phyloP scores from a whole-genome alignment of 2,329 filamentous ascomycete genomes.

The Pseudocercospora musae region DNA sequence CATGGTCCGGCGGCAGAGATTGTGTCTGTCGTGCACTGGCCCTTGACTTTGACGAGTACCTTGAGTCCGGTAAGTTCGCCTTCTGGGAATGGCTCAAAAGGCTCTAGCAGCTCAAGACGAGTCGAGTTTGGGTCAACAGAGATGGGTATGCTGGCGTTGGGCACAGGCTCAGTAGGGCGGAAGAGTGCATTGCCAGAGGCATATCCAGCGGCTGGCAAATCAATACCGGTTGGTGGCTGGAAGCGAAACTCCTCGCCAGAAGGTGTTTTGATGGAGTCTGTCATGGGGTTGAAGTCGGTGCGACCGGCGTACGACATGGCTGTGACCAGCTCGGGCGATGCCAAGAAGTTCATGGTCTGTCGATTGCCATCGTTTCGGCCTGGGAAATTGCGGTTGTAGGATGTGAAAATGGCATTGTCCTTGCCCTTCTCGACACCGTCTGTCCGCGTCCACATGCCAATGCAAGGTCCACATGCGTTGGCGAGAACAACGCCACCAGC shows the following conservation, averaged over 20 bases:
- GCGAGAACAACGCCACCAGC: conserved; percentile 88
- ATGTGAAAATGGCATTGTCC: conserved; percentile 89
- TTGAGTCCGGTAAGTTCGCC: conserved; percentile 70
- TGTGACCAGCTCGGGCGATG: conserved; percentile 93
- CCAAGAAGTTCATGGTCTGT: conserved; percentile 97
- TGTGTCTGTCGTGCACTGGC: conserved; percentile 98
- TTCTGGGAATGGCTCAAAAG: conserved; percentile 77
- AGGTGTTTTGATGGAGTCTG: conserved; percentile 75
- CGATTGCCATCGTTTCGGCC: conserved; percentile 96
- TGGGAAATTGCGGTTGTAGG: conserved; percentile 98
- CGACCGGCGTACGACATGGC: conserved; percentile 90
- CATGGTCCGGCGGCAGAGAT: conserved; percentile 96
- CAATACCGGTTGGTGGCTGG: conserved; percentile 62
- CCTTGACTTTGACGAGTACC: conserved; percentile 92
- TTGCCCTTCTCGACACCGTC: conserved; percentile 83
- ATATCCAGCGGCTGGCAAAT: conserved; percentile 70
- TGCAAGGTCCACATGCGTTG: conserved; percentile 72
- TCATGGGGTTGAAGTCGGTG: conserved; percentile 95
- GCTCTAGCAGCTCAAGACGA: conserved; percentile 85
- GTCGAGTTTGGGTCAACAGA: conserved; percentile 83
- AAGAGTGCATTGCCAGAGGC: conserved; percentile 73
- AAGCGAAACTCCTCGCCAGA: conserved; percentile 80
- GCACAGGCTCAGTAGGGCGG: conserved; percentile 66
- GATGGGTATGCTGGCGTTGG: conserved; percentile 68
- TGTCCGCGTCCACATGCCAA: conserved; percentile 91